Conservation (phyloP, 177 flowering plant genomes). For the Vitis hybrid region DNA sequence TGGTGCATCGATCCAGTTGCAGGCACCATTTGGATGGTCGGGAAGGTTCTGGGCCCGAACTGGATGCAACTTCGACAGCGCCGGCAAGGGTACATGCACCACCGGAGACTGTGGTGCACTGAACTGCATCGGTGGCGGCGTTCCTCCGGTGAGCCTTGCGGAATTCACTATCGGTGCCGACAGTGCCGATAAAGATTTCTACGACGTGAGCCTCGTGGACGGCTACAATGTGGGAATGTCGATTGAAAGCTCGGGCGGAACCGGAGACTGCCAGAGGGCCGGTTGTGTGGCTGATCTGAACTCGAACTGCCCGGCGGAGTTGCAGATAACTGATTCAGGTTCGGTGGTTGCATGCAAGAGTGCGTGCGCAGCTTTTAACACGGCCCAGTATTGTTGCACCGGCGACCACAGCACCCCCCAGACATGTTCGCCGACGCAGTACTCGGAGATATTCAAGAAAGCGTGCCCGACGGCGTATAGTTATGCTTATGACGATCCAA, state of each 20-base stretch:
- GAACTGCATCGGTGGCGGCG: slow-evolving; percentile 64
- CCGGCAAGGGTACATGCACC: slow-evolving; percentile 64
- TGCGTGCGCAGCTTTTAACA: slow-evolving; percentile 78
- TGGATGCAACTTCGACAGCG: slow-evolving; percentile 68
- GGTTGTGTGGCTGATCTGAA: slow-evolving; percentile 76
- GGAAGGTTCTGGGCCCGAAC: slow-evolving; percentile 93
- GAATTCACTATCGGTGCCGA: slow-evolving; percentile 67
- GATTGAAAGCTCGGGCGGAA: slow-evolving; percentile 45
- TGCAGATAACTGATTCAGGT: slow-evolving; percentile 46
- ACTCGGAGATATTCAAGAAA: slow-evolving; percentile 72
- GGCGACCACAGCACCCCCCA: slow-evolving; percentile 63
- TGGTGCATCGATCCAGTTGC: slow-evolving; percentile 40
- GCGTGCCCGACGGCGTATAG: slow-evolving; percentile 93
- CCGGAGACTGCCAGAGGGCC: slow-evolving; percentile 78
- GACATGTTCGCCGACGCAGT: slow-evolving; percentile 71
- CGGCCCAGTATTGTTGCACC: slow-evolving; percentile 84
- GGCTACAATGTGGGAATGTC: slow-evolving; percentile 88
- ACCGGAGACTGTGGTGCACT: slow-evolving; percentile 83
- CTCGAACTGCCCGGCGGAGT: slow-evolving; percentile 65
- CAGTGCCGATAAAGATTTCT: slow-evolving; percentile 61
- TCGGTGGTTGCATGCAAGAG: slow-evolving; percentile 82
- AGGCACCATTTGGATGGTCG: slow-evolving; percentile 77
- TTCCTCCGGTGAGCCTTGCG: slow-evolving; percentile 68
- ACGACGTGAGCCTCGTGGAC: slow-evolving; percentile 94
- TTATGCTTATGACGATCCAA: slow-evolving; percentile 88